Conservation (phyloP, 2,329 filamentous ascomycete genomes). For the Aspergillus pseudoglaucus region DNA sequence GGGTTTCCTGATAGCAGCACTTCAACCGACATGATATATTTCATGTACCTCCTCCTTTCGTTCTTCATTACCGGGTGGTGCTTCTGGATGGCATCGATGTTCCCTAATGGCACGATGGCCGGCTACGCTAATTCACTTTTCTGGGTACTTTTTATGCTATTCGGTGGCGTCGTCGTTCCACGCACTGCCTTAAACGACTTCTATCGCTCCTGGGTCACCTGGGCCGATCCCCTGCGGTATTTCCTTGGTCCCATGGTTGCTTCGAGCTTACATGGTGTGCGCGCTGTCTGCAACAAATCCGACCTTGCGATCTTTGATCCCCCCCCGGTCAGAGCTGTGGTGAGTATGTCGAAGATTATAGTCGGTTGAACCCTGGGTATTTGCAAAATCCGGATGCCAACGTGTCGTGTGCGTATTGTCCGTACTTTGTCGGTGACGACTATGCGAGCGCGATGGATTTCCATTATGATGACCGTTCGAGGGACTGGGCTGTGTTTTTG, state of each 20-base stretch:
- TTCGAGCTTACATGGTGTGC: conserved; percentile 1
- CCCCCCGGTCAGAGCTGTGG: conserved; percentile 1
- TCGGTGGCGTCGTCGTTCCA: conserved; percentile 1
- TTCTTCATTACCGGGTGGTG: conserved; percentile 1
- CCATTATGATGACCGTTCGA: conserved; percentile 1
- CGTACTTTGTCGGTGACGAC: conserved; percentile 2
- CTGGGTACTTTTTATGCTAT: conserved; percentile 5
- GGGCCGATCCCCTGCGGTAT: conserved; percentile 6
- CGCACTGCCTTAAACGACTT: conserved; percentile 3
- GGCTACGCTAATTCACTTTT: conserved; percentile 7
- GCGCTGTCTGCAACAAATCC: background rate
- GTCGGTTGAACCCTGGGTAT: background rate
- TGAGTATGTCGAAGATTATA: background rate
- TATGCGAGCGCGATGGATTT: background rate
- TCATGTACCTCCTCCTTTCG: conserved; percentile 2
- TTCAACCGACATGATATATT: conserved; percentile 4
- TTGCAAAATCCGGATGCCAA: conserved; percentile 2
- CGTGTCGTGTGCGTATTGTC: background rate
- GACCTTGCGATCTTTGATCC: conserved; percentile 4
- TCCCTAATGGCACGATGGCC: conserved; percentile 5
- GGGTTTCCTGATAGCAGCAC: conserved; percentile 2
- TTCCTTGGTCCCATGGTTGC: conserved; percentile 3
- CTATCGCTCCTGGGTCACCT: conserved; percentile 6
- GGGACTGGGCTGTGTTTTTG: conserved; percentile 5
- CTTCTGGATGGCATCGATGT: conserved; percentile 4